Conservation (phyloP, 2,329 filamentous ascomycete genomes). For the Penicillium sp. region DNA sequence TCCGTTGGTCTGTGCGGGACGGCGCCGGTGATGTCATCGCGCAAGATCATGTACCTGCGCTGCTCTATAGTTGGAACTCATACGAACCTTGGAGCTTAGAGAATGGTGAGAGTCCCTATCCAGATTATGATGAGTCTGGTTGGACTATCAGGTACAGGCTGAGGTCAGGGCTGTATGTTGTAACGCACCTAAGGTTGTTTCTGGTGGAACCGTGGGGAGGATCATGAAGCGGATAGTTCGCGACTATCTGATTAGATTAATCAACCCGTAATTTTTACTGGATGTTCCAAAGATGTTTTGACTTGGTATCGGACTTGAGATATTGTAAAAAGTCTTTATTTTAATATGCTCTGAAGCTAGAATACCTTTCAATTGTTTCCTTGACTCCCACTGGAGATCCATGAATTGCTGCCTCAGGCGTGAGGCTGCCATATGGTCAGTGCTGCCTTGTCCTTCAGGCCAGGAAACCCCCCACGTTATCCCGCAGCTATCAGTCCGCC, state of each 20-base stretch:
- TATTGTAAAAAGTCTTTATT: background rate
- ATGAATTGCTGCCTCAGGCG: constrained; percentile 3
- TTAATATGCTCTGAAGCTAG: too few relatives aligned
- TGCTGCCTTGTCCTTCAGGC: background rate
- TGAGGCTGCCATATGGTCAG: background rate
- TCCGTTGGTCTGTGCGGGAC: constrained; percentile 20
- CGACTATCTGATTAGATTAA: constrained; percentile 13
- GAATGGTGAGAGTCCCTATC: too few relatives aligned
- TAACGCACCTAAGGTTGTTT: too few relatives aligned
- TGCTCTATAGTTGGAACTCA: too few relatives aligned
- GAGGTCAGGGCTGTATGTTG: too few relatives aligned
- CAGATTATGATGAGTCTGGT: too few relatives aligned
- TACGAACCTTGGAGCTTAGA: too few relatives aligned
- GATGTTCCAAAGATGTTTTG: too few relatives aligned
- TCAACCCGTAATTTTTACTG: background rate
- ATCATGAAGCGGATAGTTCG: background rate
- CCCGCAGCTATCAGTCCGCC: constrained; percentile 4
- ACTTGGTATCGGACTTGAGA: background rate
- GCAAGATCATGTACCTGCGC: background rate
- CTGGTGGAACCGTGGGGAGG: too few relatives aligned
- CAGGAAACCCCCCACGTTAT: constrained; percentile 11
- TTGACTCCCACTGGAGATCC: background rate
- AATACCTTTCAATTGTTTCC: too few relatives aligned
- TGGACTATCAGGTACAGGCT: too few relatives aligned
- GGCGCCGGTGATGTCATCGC: constrained; percentile 18